Conservation (phyloP, 2,329 filamentous ascomycete species). For the Paraphoma sp. region DNA sequence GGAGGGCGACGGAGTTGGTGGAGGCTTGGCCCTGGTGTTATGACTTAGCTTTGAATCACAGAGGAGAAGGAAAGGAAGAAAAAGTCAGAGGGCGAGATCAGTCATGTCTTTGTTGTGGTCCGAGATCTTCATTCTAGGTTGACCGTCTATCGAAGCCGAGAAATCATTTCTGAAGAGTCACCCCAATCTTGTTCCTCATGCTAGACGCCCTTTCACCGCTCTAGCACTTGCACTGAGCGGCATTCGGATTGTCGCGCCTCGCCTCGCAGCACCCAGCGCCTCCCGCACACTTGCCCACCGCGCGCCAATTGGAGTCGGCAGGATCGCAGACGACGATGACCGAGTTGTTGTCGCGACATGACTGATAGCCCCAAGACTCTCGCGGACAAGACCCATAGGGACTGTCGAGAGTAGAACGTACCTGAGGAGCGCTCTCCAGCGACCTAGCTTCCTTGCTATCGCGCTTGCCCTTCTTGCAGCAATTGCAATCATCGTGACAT, state of each 20-base stretch:
- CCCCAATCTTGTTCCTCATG: no score
- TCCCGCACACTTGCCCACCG: constrained; percentile 1
- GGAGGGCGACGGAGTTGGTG: neutral
- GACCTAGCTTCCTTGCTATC: neutral
- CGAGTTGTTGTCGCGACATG: constrained; percentile 3
- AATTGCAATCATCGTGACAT: constrained; percentile 17
- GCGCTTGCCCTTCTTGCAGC: constrained; percentile 12
- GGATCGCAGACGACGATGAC: constrained; percentile 6
- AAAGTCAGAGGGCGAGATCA: neutral
- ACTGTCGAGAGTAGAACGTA: neutral
- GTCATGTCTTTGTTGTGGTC: neutral
- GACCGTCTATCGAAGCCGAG: neutral
- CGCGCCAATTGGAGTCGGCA: constrained; percentile 3
- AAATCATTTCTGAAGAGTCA: neutral
- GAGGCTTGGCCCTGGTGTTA: neutral
- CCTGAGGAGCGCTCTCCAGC: neutral
- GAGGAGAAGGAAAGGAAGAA: neutral
- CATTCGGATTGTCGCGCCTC: constrained; percentile 1
- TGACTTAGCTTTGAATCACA: neutral
- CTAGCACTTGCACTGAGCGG: constrained; percentile 7
- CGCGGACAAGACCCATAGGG: constrained; percentile 1
- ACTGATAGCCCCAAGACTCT: neutral
- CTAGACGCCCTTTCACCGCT: neutral
- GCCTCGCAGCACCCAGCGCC: constrained; percentile 2
- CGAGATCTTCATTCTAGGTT: neutral